Base-by-base conservation (phyloP, 2,329 filamentous ascomycete species). In the Colletotrichum godetiae region DNA sequence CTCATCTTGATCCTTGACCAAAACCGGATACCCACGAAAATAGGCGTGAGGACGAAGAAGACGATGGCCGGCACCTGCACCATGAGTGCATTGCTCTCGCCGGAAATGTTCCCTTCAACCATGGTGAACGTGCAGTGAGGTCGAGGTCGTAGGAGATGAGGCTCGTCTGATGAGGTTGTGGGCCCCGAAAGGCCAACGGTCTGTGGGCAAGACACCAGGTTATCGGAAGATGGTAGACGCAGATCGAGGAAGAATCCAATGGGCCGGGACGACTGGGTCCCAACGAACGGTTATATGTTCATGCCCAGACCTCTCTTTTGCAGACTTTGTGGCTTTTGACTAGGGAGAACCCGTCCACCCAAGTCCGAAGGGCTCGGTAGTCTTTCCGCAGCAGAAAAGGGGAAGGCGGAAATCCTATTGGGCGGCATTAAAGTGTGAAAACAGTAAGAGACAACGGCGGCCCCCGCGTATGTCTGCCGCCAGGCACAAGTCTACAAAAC, bases 41-140 rank as follows among this genome's bases (percentile, higher is more conserved):
- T 74, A 15, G 85, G 84, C 6, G 84, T 85, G 1, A 86, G 22
- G 61, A 81, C 76, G 64, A 86, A 85, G 78, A 87, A 87, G 53
- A 85, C 75, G 33, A 84, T 83, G 42, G 82, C 83, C 22, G 84
- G 83, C 19, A 80, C 77, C 27, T 80, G 78, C 46, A 86, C 82
- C 68, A 82, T 80, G 74, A 80, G 76, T 19, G 83, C 80, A 75
- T 85, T 83, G 76, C 78, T 84, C 57, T 81, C 79, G 15, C 78
- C 79, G 13, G 78, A 75, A 33, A 77, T 74, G 70, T 80, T 81
- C 33, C 79, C 80, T 37, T 78, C 78, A 29, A 76, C 77, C 78
- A 79, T 80, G 37, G 56, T 62, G 67, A 64, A 35, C 12, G 22
- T n/a, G 22, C 11, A 24, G 57, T 27, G 27, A 49, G 33, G 27